Conservation (phyloP, 2,329 filamentous ascomycete species). For the Sporothrix sp. region DNA sequence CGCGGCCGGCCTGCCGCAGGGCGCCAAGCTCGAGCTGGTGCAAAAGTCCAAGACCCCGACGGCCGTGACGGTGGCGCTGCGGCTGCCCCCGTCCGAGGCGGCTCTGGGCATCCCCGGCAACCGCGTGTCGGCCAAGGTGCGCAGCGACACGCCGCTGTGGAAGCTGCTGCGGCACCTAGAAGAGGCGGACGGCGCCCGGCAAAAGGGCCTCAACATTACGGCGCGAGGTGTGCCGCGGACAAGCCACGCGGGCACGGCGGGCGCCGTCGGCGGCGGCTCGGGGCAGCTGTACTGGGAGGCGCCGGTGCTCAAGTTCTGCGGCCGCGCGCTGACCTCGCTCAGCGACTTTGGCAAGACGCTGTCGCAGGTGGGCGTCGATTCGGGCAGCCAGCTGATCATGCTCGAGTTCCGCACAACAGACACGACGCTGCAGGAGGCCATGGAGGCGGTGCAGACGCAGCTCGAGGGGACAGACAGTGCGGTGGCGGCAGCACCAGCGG, state of each 20-base stretch:
- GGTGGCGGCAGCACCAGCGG: constrained; percentile 1
- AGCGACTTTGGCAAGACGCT: constrained; percentile 81
- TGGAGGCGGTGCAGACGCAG: constrained; percentile 54
- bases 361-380: constrained; percentile 76
- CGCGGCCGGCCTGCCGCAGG: constrained; percentile 69
- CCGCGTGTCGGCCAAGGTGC: constrained; percentile 73
- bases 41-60: constrained; percentile 77
- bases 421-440: constrained; percentile 73
- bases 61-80: constrained; percentile 79
- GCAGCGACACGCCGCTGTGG: constrained; percentile 84
- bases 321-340: constrained; percentile 66
- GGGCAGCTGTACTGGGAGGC: constrained; percentile 83
- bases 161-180: constrained; percentile 84
- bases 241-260: constrained; percentile 34
- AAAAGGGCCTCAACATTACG: constrained; percentile 66
- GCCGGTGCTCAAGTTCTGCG: constrained; percentile 76
- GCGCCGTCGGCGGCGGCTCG: constrained; percentile 44
- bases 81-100: constrained; percentile 65
- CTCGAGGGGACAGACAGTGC: constrained; percentile 52
- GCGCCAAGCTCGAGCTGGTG: constrained; percentile 87
- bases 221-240: constrained; percentile 64
- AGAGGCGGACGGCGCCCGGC: constrained; percentile 54
- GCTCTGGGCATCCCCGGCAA: constrained; percentile 47
- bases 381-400: constrained; percentile 68
- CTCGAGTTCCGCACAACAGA: constrained; percentile 68